These are phyloP conservation scores for Hawksworthiomyces lignivorus DNA, from an alignment of 2,329 filamentous ascomycete genomes.

Conservation along the genomic window DNA sequence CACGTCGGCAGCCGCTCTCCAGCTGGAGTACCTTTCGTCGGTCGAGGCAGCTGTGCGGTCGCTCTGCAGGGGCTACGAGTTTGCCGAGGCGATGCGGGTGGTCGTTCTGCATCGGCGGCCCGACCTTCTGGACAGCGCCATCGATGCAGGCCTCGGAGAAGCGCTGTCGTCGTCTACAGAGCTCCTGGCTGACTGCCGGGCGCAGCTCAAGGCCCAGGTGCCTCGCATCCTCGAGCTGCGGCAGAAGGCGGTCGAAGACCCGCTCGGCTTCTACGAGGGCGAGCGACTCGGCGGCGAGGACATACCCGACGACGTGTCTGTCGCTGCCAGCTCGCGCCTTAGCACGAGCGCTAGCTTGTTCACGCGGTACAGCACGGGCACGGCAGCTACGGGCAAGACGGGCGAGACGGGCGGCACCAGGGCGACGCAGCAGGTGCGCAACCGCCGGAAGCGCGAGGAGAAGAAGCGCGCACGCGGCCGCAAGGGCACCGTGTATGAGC, in stretches of 20 bases:
- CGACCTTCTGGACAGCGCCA: constrained; percentile 56
- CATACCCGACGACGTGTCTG: constrained; percentile 78
- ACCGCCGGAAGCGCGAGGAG: constrained; percentile 77
- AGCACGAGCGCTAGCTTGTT: constrained; percentile 84
- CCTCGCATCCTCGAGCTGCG: constrained; percentile 80
- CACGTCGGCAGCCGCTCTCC: constrained; percentile 67
- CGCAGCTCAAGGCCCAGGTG: constrained; percentile 75
- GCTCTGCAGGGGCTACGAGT: constrained; percentile 80
- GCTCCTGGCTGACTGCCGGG: constrained; percentile 85
- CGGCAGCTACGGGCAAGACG: constrained; percentile 41
- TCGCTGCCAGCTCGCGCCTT: constrained; percentile 73
- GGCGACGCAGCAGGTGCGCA: constrained; percentile 53
- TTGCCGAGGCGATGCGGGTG: constrained; percentile 80
- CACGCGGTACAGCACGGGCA: constrained; percentile 77
- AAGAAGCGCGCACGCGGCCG: constrained; percentile 90
- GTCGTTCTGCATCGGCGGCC: constrained; percentile 52
- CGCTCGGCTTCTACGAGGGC: constrained; percentile 81
- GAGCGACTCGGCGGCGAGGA: constrained; percentile 45
- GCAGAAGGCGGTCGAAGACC: constrained; percentile 72
- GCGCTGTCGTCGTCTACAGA: constrained; percentile 78
- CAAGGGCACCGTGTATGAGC: constrained; percentile 96
- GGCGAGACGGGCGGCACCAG: constrained; percentile 11
- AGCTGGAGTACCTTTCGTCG: constrained; percentile 73
- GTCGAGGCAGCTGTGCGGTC: constrained; percentile 62
- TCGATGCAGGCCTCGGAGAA: constrained; percentile 76